Base-by-base conservation (phyloP, 2,329 filamentous ascomycete species). In the Dendrostoma leiphaemia region DNA sequence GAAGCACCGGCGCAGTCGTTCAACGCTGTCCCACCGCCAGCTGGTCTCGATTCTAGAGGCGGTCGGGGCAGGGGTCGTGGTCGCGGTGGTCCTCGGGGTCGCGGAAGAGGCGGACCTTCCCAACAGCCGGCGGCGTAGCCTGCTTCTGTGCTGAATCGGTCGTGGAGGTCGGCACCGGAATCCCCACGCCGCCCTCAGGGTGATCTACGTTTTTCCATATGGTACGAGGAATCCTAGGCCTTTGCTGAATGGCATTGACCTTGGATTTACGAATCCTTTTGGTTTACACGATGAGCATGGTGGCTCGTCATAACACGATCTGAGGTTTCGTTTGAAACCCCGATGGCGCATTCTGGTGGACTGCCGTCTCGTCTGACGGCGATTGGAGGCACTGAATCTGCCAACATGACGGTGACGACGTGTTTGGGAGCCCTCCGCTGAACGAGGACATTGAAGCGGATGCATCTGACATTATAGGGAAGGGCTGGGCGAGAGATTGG, bases 21-120 rank as follows among this genome's bases (percentile, higher is more conserved):
- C 62, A 77, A 76, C 54, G 78, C 78, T 15, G 80, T 86, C 7
- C 82, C 83, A 28, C 86, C 86, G 21, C 86, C 86, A 1, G 68
- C 80, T 1, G 78, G 67, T 40, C 69, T 88, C 12, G 78, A 86
- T 59, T 63, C 71, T 17, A 64, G 70, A 21, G 71, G 71, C 26
- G 67, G 74, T 13, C 70, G 71, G 35, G 66, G 74, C 49, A 74
- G 59, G 31, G 54, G 57, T 21, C 44, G 53, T 31, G 40, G 57
- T 3, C 54, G 61, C 32, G 61, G 57, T 6, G 53, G 48, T 19
- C 35, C 52, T 28, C 46, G 62, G 45, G 51, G 55, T 48, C 34
- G 55, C 41, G 43, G 48, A n/a, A 29, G 38, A 17, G 57, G 51
- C 29, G 51, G 60, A 5, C 15, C 29, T 46, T 56, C 56, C 19